Conservation (phyloP, 768 basidiomycete species). For the Rhodocollybia butyracea region DNA sequence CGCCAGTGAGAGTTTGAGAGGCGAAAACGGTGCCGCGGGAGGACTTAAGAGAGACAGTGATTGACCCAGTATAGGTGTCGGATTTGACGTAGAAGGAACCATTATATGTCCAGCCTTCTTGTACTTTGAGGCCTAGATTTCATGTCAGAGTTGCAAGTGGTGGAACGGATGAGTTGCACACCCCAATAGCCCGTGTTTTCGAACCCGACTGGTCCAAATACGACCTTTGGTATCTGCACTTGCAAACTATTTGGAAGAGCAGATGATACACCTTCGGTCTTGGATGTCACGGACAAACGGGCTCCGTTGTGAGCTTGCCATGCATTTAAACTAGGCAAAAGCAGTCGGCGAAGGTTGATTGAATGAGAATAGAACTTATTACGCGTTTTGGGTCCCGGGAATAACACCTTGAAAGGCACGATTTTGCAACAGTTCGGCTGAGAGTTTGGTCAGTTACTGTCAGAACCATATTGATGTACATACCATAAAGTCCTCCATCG, state of each 20-base stretch:
- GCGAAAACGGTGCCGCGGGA: conserved; percentile 39
- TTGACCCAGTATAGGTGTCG: conserved; percentile 30
- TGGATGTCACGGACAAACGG: conserved; percentile 34
- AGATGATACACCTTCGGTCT: conserved; percentile 42
- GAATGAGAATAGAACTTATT: not conserved
- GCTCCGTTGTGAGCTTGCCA: conserved; percentile 44
- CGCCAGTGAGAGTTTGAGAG: conserved; percentile 21
- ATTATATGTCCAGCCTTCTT: conserved; percentile 51
- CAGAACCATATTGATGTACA: not conserved
- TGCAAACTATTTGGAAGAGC: conserved; percentile 57
- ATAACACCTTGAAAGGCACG: conserved; percentile 57
- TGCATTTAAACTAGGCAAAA: conserved; percentile 34
- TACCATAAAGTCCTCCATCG: conserved; percentile 40
- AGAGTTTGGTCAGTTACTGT: not conserved
- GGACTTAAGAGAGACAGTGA: conserved; percentile 34
- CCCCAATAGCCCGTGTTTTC: conserved; percentile 55
- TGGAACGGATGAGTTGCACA: no score
- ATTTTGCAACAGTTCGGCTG: conserved; percentile 46
- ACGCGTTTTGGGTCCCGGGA: conserved; percentile 42
- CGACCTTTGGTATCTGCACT: conserved; percentile 37
- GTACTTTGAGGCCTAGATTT: conserved; percentile 58
- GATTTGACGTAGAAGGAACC: conserved; percentile 49
- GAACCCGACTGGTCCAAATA: conserved; percentile 38
- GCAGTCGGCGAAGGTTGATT: not conserved
- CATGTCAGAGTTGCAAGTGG: no score